A percentile compares a stretch with the other conserved stretches of the same genome.
phyloP scores from a whole-genome alignment of 495 filamentous ascomycete genomes.

The Xylaria scruposa region DNA sequence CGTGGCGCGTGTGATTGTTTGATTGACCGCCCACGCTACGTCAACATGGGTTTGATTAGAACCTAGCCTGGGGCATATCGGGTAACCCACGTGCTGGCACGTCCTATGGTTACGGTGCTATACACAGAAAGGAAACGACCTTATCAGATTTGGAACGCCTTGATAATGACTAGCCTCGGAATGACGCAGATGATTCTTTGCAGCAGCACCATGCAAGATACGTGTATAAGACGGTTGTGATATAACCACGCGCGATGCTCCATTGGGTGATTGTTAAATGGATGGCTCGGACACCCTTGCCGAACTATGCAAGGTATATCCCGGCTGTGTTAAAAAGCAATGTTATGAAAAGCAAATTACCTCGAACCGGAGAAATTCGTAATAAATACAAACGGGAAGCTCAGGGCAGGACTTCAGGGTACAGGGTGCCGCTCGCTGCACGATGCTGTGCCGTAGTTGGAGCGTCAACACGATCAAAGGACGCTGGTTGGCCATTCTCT shows the following conservation, averaged over 20 bases:
- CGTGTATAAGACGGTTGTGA: constrained; percentile 3
- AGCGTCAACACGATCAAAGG: background rate
- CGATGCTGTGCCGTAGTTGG: background rate
- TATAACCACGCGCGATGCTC: constrained; percentile 18
- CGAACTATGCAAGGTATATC: constrained; percentile 18
- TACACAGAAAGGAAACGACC: constrained; percentile 13
- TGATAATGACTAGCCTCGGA: constrained; percentile 17
- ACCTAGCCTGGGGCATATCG: constrained; percentile 15
- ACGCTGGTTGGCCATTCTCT: background rate
- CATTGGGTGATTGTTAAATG: constrained; percentile 14
- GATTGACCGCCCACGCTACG: constrained; percentile 21
- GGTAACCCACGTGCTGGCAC: constrained; percentile 28
- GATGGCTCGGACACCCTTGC: constrained; percentile 26
- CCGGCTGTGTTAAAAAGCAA: constrained; percentile 18
- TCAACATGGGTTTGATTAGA: constrained; percentile 27
- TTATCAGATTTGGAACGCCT: constrained; percentile 21
- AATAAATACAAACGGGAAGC: constrained; percentile 10
- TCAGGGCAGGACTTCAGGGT: background rate
- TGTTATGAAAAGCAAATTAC: constrained; percentile 19
- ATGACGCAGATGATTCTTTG: constrained; percentile 31
- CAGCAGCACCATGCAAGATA: constrained; percentile 28
- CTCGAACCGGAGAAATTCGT: constrained; percentile 14
- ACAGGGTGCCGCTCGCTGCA: background rate
- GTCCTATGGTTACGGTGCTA: constrained; percentile 20
- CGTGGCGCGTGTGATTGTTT: constrained; percentile 28